phyloP scores from a whole-genome alignment of 1,284 basidiomycete species.

The Somion occarium region DNA sequence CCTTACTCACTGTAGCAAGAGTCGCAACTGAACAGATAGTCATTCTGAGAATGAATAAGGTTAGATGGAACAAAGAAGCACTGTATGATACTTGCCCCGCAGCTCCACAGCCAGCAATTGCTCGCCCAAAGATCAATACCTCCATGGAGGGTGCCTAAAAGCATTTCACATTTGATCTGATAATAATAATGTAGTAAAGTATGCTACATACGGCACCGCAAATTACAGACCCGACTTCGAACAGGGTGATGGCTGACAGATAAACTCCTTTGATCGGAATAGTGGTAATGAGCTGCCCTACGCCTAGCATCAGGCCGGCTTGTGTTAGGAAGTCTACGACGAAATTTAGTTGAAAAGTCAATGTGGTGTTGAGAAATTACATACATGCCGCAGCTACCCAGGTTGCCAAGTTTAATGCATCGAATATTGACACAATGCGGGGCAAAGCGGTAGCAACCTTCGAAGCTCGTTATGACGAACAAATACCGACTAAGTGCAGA shows the following conservation, averaged over 20 bases:
- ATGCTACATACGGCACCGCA: constrained; percentile 33
- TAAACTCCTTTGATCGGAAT: constrained; percentile 39
- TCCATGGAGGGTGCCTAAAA: constrained; percentile 26
- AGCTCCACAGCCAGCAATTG: constrained; percentile 35
- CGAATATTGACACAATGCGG: constrained; percentile 36
- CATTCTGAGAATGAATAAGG: constrained; percentile 20
- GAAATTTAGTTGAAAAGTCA: no score
- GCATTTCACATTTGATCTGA: not conserved
- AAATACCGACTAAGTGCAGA: not conserved
- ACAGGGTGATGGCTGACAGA: constrained; percentile 35
- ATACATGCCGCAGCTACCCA: constrained; percentile 38
- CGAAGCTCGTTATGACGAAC: not conserved
- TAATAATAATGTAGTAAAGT: not conserved
- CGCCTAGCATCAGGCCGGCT: constrained; percentile 21
- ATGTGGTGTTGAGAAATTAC: no score
- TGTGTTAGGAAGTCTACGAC: constrained; percentile 32
- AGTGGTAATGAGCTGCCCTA: constrained; percentile 26
- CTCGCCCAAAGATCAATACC: constrained; percentile 43
- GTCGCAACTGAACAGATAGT: constrained; percentile 14
- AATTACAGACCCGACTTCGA: constrained; percentile 40
- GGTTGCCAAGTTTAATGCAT: constrained; percentile 28
- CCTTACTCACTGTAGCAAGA: constrained; percentile 7
- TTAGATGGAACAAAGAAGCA: not conserved
- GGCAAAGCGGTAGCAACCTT: constrained; percentile 34
- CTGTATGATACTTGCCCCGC: constrained; percentile 25